These are phyloP conservation scores for Lepraria neglecta DNA, from an alignment of 495 filamentous ascomycete species.

Conservation along the genomic window DNA sequence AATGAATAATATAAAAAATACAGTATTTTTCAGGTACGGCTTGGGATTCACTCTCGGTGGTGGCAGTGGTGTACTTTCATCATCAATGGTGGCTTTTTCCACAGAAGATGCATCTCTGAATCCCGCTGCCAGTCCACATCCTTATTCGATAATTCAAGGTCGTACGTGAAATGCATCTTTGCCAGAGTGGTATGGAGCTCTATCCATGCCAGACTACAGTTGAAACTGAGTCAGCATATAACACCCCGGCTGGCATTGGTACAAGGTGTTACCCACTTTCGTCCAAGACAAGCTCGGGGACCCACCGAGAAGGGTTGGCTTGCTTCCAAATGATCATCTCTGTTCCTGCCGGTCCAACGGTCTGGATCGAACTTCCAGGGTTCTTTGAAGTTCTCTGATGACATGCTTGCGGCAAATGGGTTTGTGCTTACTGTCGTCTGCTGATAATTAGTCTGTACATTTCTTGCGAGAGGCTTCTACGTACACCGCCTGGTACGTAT, in stretches of 20 bases:
- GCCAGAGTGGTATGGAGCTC: constrained; percentile 31
- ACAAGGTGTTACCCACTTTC: constrained; percentile 18
- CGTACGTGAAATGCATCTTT: constrained; percentile 32
- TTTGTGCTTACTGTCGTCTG: constrained; percentile 21
- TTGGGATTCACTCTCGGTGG: too few relatives aligned
- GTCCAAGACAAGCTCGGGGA: constrained; percentile 31
- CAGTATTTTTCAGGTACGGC: too few relatives aligned
- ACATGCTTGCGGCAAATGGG: constrained; percentile 21
- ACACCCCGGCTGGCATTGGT: neutral
- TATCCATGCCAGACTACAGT: constrained; percentile 31
- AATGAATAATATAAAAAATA: too few relatives aligned
- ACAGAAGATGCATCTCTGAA: constrained; percentile 23
- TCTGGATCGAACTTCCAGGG: constrained; percentile 27
- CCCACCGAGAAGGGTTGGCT: constrained; percentile 26
- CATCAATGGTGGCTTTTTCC: constrained; percentile 31
- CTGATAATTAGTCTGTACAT: constrained; percentile 5
- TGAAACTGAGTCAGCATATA: neutral
- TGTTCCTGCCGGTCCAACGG: constrained; percentile 25
- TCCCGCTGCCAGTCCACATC: constrained; percentile 29
- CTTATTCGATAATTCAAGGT: constrained; percentile 28
- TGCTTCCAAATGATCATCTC: constrained; percentile 20
- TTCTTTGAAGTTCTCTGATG: constrained; percentile 23
- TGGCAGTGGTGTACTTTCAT: constrained; percentile 21
- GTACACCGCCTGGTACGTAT: constrained; percentile 27
- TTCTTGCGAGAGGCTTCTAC: constrained; percentile 10